Evolutionary conservation across 306 rosid species (phyloP), one percentile per base, ranked within the genome.

Genomic region (Quercus agrifolia): DNA sequence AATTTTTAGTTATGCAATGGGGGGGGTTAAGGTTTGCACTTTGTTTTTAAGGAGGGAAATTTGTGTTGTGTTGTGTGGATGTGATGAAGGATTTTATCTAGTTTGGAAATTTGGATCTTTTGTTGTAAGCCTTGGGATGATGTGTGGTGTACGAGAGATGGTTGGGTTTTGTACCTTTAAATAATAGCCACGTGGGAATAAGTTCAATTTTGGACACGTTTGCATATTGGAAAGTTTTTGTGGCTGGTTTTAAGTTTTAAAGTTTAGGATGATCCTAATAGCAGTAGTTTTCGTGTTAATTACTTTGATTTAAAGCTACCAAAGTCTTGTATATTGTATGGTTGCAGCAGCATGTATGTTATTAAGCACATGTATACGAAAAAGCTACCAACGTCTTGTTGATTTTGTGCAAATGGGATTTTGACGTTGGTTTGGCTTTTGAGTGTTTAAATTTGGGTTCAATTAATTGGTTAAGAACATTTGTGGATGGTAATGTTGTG

Each of bases 61-160:
- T 73, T 57, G 54, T 49, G 17, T 73, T 57, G 54, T 49, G 17
- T 12, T 70, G 84, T 61, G 83, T 28, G 35, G 80, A 4, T 35
- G 4, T 4, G 73, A 64, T 25, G 75, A 55, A 61, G 70, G 52
- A 20, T 49, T 49, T 49, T 49, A 49, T 49, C 54, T 12, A 13
- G 54, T 49, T 49, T 49, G 17, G 54, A 49, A 49, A 49, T 49
- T 73, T 64, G 55, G 77, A n/a, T 25, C 1, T 74, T 12, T 55
- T 49, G 78, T 28, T 73, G 33, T 61, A 2, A 10, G 77, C 82
- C 85, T 77, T 21, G 18, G 35, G 74, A 51, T 77, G 49, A 30
- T 62, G 9, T 74, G 88, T 82, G 88, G 88, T 75, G 58, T 31
- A 8, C 46, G 82, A 72, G 82, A 72, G 64, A 74, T 23, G 30